These are phyloP conservation scores for Zygotorulaspora danielsina DNA, from an alignment of 805 yeast genomes.

Conservation along the genomic window DNA sequence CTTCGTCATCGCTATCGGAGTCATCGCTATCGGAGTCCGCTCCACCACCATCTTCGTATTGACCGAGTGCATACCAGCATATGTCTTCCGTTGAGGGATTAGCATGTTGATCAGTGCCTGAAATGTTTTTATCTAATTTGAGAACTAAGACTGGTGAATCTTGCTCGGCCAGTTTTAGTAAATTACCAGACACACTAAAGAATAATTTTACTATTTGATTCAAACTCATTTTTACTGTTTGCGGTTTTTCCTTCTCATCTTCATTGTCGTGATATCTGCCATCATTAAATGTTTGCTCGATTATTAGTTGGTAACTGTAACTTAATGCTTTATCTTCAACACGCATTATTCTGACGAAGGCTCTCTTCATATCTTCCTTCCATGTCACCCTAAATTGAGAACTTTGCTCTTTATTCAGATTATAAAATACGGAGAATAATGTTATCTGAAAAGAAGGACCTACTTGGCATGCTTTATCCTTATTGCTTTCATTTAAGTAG, in stretches of 20 bases:
- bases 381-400: slow-evolving; percentile 47
- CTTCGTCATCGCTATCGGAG: slow-evolving; percentile 15
- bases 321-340: slow-evolving; percentile 7
- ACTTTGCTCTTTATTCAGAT: slow-evolving; percentile 40
- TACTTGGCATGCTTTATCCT: slow-evolving; percentile 34
- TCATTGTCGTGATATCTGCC: slow-evolving; percentile 65
- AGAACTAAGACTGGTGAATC: slow-evolving; percentile 63
- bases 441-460: slow-evolving; percentile 61
- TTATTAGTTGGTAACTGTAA: slow-evolving; percentile 43
- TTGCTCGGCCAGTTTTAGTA: slow-evolving; percentile 58
- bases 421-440: slow-evolving; percentile 59
- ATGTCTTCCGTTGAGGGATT: slow-evolving; percentile 27
- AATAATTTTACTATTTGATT: slow-evolving; percentile 48
- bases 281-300: slow-evolving; percentile 61
- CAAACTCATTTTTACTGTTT: slow-evolving; percentile 37
- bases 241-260: slow-evolving; percentile 40
- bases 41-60: slow-evolving; percentile 36
- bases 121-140: slow-evolving; percentile 39
- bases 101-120: slow-evolving; percentile 22
- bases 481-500: slow-evolving; percentile 33
- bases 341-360: slow-evolving; percentile 43
- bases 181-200: slow-evolving; percentile 65
- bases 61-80: slow-evolving; percentile 55
- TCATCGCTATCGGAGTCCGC: slow-evolving; percentile 22
- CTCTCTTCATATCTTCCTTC: slow-evolving; percentile 68